Base-by-base conservation (phyloP, 208 protist genomes). In the Leishmania mexicana region DNA sequence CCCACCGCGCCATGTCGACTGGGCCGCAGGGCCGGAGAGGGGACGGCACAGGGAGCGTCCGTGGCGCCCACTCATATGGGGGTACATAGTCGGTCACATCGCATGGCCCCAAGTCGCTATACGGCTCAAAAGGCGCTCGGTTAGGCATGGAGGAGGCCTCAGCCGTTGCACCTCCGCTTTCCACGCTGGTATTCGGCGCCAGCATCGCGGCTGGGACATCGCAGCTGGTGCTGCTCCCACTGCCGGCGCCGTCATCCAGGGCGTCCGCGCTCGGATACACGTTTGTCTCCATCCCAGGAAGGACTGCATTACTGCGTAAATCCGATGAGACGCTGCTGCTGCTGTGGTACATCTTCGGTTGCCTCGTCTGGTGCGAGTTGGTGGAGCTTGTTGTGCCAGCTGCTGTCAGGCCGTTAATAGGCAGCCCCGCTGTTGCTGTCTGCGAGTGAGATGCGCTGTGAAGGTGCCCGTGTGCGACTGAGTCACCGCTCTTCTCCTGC, bases 31-130 rank as follows among this genome's bases (percentile, higher is more conserved):
- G n/a, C 49, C 73, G 54, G 53, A 57, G 45, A 17, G 72, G 77
- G 1, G 78, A 79, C 0, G 72, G 54, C 51, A 85, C 65, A 64
- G 65, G 78, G 60, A 82, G 62, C 13, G 82, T 79, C 35, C 82
- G 77, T 28, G 78, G 82, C 1, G 70, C 82, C 82, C 82, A 85
- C 74, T 85, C 82, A 67, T 85, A 85, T 21, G 78, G 78, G 1
- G 82, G 82, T 65, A 85, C 58, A 17, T 19, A 24, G n/a, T 49
- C 65, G 21, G 75, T 73, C n/a, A 24, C 78, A 45, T 76, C 82
- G 11, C n/a, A n/a, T 3, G 38, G 53, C 54, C 35, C 64, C 7
- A 85, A 40, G 73, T 79, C 72, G 51, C 7, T 75, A 62, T 82
- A 82, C 42, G 73, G 73, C 72, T 81, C 82, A 68, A 72, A 85